phyloP scores from a whole-genome alignment of 768 basidiomycete genomes.

The Termitomyces titanicus region DNA sequence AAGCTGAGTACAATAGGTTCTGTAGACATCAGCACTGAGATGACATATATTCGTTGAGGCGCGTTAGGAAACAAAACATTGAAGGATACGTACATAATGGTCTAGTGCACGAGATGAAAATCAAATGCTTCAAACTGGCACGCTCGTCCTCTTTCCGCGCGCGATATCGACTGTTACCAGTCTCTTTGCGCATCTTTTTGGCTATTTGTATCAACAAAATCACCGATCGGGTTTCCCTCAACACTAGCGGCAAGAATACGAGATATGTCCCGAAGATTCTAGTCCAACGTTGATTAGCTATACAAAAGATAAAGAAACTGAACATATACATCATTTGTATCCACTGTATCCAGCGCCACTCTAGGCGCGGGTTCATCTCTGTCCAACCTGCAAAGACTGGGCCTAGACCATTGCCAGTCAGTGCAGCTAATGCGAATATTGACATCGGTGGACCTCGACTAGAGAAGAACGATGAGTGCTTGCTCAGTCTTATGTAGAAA shows the following conservation, averaged over 20 bases:
- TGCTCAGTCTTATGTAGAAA: too few relatives aligned
- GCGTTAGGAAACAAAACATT: not conserved
- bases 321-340: constrained; percentile 57
- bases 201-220: constrained; percentile 70
- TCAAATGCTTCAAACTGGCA: constrained; percentile 48
- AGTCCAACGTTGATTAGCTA: not conserved
- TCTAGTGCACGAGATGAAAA: constrained; percentile 67
- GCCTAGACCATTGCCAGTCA: constrained; percentile 62
- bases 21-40: constrained; percentile 56
- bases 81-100: constrained; percentile 55
- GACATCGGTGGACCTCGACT: constrained; percentile 81
- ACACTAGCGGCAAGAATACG: constrained; percentile 45
- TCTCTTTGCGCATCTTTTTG: constrained; percentile 56
- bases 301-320: not conserved
- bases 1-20: constrained; percentile 77
- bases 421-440: constrained; percentile 57
- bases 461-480: not conserved
- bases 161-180: constrained; percentile 59
- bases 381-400: constrained; percentile 66
- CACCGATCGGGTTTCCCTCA: constrained; percentile 71
- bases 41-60: not conserved
- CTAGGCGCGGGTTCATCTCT: constrained; percentile 50
- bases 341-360: constrained; percentile 88
- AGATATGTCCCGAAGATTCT: constrained; percentile 54
- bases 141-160: constrained; percentile 64